phyloP scores from a whole-genome alignment of 106 monocot species.

The Platanthera zijinensis region DNA sequence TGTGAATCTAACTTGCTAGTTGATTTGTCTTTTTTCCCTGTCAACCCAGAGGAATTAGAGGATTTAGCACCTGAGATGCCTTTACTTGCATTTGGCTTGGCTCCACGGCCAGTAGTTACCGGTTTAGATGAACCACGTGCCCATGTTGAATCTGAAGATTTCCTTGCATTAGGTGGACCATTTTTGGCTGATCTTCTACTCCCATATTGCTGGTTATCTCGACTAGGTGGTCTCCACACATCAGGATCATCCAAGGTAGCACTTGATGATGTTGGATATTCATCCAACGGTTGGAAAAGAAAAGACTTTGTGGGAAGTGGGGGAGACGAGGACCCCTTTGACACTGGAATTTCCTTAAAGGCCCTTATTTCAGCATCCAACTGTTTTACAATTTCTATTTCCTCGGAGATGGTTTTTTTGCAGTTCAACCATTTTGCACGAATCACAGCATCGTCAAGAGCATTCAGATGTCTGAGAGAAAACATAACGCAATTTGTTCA shows the following conservation, averaged over 20 bases:
- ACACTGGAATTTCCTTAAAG: slow-evolving; percentile 75
- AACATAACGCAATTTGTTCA: not conserved
- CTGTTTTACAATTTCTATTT: slow-evolving; percentile 87
- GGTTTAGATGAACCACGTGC: slow-evolving; percentile 57
- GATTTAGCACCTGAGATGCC: slow-evolving; percentile 41
- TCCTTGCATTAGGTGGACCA: slow-evolving; percentile 36
- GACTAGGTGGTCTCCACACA: slow-evolving; percentile 88
- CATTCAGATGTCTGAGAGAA: slow-evolving; percentile 62
- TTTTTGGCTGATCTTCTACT: slow-evolving; percentile 40
- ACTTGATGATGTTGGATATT: slow-evolving; percentile 74
- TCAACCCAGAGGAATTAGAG: slow-evolving; percentile 31
- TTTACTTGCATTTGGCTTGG: slow-evolving; percentile 50
- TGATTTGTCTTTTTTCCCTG: slow-evolving; percentile 82
- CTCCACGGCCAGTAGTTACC: slow-evolving; percentile 43
- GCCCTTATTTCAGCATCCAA: slow-evolving; percentile 74
- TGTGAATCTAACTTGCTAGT: slow-evolving; percentile 66
- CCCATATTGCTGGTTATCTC: slow-evolving; percentile 28
- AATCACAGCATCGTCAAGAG: slow-evolving; percentile 62
- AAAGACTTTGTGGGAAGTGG: slow-evolving; percentile 68
- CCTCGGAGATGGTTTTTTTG: slow-evolving; percentile 82
- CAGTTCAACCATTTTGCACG: slow-evolving; percentile 90
- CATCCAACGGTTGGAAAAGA: slow-evolving; percentile 96
- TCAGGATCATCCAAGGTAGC: slow-evolving; percentile 84
- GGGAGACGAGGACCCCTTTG: slow-evolving; percentile 63
- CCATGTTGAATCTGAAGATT: slow-evolving; percentile 77